Percentiles rank a stretch among this genome's conserved stretches.
These are phyloP conservation scores for Talaromyces funiculosus DNA, from an alignment of 2,329 filamentous ascomycete species.

Conservation along the genomic window DNA sequence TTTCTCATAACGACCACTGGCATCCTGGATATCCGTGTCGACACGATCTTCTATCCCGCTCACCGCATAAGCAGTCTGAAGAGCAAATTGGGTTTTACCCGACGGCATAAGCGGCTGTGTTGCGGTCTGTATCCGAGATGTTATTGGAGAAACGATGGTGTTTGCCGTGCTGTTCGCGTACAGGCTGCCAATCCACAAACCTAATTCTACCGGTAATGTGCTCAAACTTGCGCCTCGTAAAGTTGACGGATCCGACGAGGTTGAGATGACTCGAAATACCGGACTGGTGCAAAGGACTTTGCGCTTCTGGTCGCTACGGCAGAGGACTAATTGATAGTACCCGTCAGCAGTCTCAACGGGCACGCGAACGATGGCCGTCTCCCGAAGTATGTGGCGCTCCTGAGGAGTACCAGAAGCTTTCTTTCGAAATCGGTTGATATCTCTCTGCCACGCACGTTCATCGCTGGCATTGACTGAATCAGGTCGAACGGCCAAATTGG, in stretches of 20 bases:
- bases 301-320: conserved; percentile 46
- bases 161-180: conserved; percentile 35
- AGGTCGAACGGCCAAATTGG: conserved; percentile 42
- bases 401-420: conserved; percentile 45
- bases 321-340: conserved; percentile 64
- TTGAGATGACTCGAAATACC: conserved; percentile 63
- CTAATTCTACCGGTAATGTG: conserved; percentile 62
- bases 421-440: conserved; percentile 59
- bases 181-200: conserved; percentile 41
- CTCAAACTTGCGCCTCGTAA: conserved; percentile 59
- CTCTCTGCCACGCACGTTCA: conserved; percentile 63
- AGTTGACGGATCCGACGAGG: conserved; percentile 55
- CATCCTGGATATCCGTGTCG: conserved; percentile 24
- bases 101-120: conserved; percentile 26
- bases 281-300: conserved; percentile 61
- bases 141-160: conserved; percentile 21
- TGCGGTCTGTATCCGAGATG: conserved; percentile 22
- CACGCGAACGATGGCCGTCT: conserved; percentile 61
- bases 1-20: conserved; percentile 36
- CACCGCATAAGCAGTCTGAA: conserved; percentile 27
- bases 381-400: conserved; percentile 50
- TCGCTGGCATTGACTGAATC: conserved; percentile 51
- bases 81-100: conserved; percentile 27
- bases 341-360: conserved; percentile 60
- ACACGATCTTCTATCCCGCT: conserved; percentile 26